Conservation (phyloP, 1,139 yeast genomes). For the Blastobotrys apis region DNA sequence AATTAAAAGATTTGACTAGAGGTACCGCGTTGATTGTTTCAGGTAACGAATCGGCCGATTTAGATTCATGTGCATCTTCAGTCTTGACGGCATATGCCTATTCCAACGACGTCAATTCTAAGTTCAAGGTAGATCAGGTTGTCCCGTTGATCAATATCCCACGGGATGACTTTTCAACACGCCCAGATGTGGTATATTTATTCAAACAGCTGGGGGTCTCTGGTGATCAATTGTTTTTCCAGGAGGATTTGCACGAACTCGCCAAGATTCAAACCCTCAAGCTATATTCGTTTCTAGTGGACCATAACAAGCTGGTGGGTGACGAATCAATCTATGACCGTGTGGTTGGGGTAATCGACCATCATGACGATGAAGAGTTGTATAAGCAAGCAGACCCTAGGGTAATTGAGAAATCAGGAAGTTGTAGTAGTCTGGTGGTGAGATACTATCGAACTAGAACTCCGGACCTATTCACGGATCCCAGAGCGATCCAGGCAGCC, state of each 20-base stretch:
- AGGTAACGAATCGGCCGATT: conserved; percentile 78
- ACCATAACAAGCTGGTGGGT: conserved; percentile 73
- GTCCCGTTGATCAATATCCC: conserved; percentile 76
- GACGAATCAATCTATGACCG: conserved; percentile 41
- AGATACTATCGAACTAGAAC: conserved; percentile 46
- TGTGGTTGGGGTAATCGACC: conserved; percentile 72
- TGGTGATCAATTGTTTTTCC: conserved; percentile 51
- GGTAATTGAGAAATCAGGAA: conserved; percentile 59
- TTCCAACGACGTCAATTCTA: conserved; percentile 24
- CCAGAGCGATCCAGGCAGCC: conserved; percentile 47
- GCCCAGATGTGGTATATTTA: conserved; percentile 65
- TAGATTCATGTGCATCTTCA: conserved; percentile 81
- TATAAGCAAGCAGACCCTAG: conserved; percentile 51
- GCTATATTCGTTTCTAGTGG: conserved; percentile 60
- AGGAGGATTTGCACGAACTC: conserved; percentile 51
- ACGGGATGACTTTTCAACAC: conserved; percentile 54
- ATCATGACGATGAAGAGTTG: conserved; percentile 69
- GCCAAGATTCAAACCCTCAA: background rate
- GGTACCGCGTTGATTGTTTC: conserved; percentile 47
- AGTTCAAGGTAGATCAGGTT: conserved; percentile 24
- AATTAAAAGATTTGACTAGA: conserved; percentile 12
- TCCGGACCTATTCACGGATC: conserved; percentile 18
- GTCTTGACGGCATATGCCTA: conserved; percentile 61
- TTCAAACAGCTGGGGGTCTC: conserved; percentile 48
- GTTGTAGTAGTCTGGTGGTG: conserved; percentile 72